Evolutionary conservation across 2,329 filamentous ascomycete genomes (phyloP).

Genomic region (Tympanopsis confertula): DNA sequence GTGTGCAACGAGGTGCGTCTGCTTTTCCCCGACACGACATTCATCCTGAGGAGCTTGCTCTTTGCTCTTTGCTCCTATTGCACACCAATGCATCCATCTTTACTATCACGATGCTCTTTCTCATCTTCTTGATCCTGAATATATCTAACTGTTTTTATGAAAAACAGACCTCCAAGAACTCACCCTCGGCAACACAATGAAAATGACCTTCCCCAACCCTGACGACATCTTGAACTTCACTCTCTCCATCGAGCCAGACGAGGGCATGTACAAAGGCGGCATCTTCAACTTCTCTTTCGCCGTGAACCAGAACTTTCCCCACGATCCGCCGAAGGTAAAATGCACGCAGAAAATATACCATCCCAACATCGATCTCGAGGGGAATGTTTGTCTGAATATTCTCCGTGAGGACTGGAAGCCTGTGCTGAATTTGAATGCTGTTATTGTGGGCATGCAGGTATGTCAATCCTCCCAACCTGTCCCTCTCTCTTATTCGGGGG

Average conservation of each 20-base stretch:
- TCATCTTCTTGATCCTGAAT: no score
- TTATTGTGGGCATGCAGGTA: constrained; percentile 87
- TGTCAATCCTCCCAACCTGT: constrained; percentile 8
- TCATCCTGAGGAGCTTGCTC: background rate
- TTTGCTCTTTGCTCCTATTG: background rate
- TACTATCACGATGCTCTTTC: no score
- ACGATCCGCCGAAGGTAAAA: constrained; percentile 93
- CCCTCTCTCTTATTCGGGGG: background rate
- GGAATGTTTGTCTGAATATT: constrained; percentile 97
- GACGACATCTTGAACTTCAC: constrained; percentile 80
- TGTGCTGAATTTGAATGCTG: constrained; percentile 88
- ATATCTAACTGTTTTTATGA: no score
- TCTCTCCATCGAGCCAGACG: constrained; percentile 73
- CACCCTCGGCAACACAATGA: constrained; percentile 69
- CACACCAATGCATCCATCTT: no score
- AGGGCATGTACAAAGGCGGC: constrained; percentile 79
- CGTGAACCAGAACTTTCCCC: constrained; percentile 90
- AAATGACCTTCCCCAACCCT: constrained; percentile 67
- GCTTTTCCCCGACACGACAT: background rate
- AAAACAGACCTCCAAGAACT: constrained; percentile 66
- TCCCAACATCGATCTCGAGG: constrained; percentile 94
- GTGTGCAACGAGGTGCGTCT: constrained; percentile 79
- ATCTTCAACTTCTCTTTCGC: constrained; percentile 81
- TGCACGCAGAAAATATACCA: constrained; percentile 98
- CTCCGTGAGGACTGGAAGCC: constrained; percentile 98